Conservation (phyloP, 306 rosid genomes). For the Cucumis sativus region Cucumber_9930_V3 NC_026661.2:22276001-22276500, state of each 20-base stretch:
- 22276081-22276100: not conserved
- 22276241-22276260: not conserved
- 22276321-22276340: constrained; percentile 80
- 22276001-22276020: constrained; percentile 43
- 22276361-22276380: constrained; percentile 88
- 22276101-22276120: not conserved
- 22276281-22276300: not conserved
- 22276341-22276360: constrained; percentile 78
- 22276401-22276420: constrained; percentile 69
- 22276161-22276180: not conserved
- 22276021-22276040: not conserved
- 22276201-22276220: not conserved
- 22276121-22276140: not conserved
- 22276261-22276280: not conserved
- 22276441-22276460: constrained; percentile 68
- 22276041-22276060: not conserved
- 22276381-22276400: constrained; percentile 78
- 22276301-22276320: not conserved
- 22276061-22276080: not conserved
- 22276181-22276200: not conserved
- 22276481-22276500: constrained; percentile 35
- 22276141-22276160: not conserved
- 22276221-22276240: not conserved
- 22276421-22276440: constrained; percentile 83
- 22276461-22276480: constrained; percentile 67